Evolutionary conservation across 1,284 basidiomycete genomes (phyloP).

Genomic region (Tilletia horrida): DNA sequence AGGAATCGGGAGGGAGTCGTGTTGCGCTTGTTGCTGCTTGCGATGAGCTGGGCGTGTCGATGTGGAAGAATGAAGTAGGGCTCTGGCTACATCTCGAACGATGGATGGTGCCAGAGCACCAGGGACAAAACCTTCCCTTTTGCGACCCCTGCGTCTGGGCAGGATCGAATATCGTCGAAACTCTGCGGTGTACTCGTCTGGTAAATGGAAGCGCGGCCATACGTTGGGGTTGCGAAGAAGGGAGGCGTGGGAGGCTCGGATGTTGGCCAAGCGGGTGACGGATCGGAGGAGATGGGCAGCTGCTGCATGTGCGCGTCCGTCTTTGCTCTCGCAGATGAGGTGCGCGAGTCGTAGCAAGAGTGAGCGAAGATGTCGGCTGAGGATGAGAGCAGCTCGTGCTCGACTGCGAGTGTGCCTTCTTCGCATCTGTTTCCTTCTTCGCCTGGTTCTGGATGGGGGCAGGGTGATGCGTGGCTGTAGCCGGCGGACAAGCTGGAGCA

Average conservation of each 20-base stretch:
- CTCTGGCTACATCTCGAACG: not conserved
- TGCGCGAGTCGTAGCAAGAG: constrained; percentile 1
- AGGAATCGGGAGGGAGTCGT: not conserved
- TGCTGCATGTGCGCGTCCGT: not conserved
- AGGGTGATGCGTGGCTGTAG: not conserved
- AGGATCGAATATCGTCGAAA: not conserved
- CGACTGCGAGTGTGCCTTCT: not conserved
- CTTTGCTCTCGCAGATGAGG: not conserved
- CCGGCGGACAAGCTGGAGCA: not conserved
- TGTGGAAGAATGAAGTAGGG: not conserved
- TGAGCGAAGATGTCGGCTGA: not conserved
- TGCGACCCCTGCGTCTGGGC: not conserved
- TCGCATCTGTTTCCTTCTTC: not conserved
- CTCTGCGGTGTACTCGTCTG: not conserved
- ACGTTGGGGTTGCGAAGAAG: not conserved
- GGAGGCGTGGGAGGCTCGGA: not conserved
- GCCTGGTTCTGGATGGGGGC: too few relatives aligned
- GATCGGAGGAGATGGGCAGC: not conserved
- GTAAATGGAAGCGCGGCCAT: not conserved
- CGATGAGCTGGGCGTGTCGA: not conserved
- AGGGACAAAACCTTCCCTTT: not conserved
- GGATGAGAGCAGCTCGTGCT: not conserved
- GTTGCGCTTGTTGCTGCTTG: not conserved
- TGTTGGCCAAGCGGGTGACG: constrained; percentile 2
- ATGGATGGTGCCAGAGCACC: not conserved